A percentile compares a stretch with the other conserved stretches of the same genome.
Evolutionary conservation across 2,329 filamentous ascomycete genomes (phyloP).

Genomic region (Epichloe coenophiala): DNA sequence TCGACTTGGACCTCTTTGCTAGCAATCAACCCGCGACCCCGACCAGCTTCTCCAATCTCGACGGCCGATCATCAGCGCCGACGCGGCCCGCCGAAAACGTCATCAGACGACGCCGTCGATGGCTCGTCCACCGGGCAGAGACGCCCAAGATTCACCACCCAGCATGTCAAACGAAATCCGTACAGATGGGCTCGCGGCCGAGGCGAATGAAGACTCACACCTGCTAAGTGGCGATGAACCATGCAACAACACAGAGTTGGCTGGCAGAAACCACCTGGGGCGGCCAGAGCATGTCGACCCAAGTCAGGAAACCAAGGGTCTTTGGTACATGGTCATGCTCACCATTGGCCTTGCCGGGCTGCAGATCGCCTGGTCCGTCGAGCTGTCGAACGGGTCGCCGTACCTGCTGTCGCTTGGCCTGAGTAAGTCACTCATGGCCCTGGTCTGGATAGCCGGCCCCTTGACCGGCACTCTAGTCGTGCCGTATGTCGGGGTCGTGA

Average conservation of each 20-base stretch:
- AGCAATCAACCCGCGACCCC: too few relatives aligned
- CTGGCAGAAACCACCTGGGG: background rate
- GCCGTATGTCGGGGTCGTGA: conserved; percentile 70
- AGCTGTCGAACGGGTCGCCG: conserved; percentile 83
- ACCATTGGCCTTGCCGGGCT: conserved; percentile 79
- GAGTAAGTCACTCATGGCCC: conserved; percentile 69
- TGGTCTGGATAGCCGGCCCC: conserved; percentile 76
- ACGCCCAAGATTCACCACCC: background rate
- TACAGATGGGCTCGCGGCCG: background rate
- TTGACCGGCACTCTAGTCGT: conserved; percentile 68
- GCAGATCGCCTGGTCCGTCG: conserved; percentile 92
- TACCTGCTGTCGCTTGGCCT: conserved; percentile 69
- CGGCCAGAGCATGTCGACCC: conserved; percentile 10
- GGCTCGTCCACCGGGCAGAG: background rate
- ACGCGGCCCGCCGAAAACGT: background rate
- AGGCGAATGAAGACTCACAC: conserved; percentile 17
- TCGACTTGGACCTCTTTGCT: background rate
- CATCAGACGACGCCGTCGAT: background rate
- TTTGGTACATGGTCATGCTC: conserved; percentile 74
- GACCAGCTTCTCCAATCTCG: too few relatives aligned
- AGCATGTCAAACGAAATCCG: background rate
- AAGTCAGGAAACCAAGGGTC: conserved; percentile 57
- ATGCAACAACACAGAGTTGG: background rate
- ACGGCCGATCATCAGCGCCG: too few relatives aligned
- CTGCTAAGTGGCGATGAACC: conserved; percentile 11